A percentile compares a stretch with the other conserved stretches of the same genome.
phyloP scores from a whole-genome alignment of 768 basidiomycete genomes.

The Amylocystis lapponica region DNA sequence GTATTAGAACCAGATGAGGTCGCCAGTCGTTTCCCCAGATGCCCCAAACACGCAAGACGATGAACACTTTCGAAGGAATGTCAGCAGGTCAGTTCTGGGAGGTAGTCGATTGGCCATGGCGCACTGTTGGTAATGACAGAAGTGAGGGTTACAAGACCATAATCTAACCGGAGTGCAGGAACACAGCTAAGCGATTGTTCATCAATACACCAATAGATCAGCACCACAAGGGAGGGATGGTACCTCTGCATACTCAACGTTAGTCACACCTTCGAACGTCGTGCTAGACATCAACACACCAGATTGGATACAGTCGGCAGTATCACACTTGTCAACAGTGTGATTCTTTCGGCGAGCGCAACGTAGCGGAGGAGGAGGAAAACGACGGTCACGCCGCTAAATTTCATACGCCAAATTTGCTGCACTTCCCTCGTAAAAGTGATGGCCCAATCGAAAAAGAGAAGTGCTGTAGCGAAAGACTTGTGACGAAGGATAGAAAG shows the following conservation, averaged over 20 bases:
- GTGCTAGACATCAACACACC: too few species aligned
- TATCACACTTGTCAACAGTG: slow-evolving; percentile 10
- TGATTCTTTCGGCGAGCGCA: slow-evolving; percentile 12
- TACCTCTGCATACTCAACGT: too few species aligned
- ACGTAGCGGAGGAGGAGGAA: slow-evolving; percentile 11
- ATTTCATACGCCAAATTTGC: slow-evolving; percentile 11
- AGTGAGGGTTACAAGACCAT: too few species aligned
- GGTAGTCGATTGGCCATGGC: too few species aligned
- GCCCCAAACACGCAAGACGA: slow-evolving; percentile 9
- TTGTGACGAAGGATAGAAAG: background rate
- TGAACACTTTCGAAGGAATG: too few species aligned
- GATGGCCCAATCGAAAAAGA: slow-evolving; percentile 8
- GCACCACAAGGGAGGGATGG: too few species aligned
- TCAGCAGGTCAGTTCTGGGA: too few species aligned
- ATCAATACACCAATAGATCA: too few species aligned
- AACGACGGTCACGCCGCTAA: slow-evolving; percentile 11
- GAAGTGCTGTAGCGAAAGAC: slow-evolving; percentile 3
- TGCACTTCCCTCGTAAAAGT: slow-evolving; percentile 10
- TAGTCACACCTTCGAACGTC: too few species aligned
- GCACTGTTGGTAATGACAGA: too few species aligned
- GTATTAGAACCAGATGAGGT: slow-evolving; percentile 4
- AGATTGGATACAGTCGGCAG: slow-evolving; percentile 8
- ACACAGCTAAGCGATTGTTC: too few species aligned
- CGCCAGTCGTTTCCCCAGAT: slow-evolving; percentile 10
- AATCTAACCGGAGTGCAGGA: too few species aligned